phyloP scores from a whole-genome alignment of 2,329 filamentous ascomycete species.

The Pestalotiopsis sp. region DNA sequence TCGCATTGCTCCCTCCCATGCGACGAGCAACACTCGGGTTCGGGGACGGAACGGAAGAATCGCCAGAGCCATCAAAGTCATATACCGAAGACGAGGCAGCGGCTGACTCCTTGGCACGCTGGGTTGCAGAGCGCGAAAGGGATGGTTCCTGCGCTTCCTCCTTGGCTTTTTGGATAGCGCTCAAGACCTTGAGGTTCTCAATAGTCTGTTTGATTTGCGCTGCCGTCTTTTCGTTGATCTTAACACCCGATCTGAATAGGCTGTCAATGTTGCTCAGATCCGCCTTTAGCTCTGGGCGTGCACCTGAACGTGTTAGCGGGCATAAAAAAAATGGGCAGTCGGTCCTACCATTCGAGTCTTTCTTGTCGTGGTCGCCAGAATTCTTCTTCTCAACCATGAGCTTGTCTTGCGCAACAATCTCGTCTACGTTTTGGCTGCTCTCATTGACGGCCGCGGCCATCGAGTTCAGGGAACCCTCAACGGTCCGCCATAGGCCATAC shows the following conservation, averaged over 20 bases:
- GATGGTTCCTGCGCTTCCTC: conserved; percentile 38
- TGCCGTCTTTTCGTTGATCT: conserved; percentile 30
- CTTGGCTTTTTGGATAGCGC: conserved; percentile 43
- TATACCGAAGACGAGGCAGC: conserved; percentile 36
- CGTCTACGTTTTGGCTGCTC: conserved; percentile 39
- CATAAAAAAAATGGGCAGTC: no score
- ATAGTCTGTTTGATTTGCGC: conserved; percentile 34
- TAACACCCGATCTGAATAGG: conserved; percentile 35
- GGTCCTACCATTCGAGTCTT: background rate
- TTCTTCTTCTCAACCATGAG: conserved; percentile 39
- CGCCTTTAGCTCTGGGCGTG: conserved; percentile 22
- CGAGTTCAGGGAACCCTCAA: conserved; percentile 38
- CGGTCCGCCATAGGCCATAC: conserved; percentile 40
- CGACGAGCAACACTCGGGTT: conserved; percentile 38
- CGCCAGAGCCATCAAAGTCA: conserved; percentile 45
- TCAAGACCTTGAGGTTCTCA: conserved; percentile 40
- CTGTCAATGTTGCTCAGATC: conserved; percentile 36
- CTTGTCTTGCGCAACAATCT: conserved; percentile 41
- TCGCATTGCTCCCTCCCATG: conserved; percentile 31
- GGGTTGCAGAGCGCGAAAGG: conserved; percentile 25
- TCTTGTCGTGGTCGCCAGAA: conserved; percentile 23
- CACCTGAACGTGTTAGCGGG: conserved; percentile 9
- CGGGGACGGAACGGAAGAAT: conserved; percentile 45
- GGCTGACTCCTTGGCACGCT: conserved; percentile 30
- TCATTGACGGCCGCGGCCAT: conserved; percentile 40